phyloP scores from a whole-genome alignment of 805 yeast species.

The Saturnispora diversa region DNA sequence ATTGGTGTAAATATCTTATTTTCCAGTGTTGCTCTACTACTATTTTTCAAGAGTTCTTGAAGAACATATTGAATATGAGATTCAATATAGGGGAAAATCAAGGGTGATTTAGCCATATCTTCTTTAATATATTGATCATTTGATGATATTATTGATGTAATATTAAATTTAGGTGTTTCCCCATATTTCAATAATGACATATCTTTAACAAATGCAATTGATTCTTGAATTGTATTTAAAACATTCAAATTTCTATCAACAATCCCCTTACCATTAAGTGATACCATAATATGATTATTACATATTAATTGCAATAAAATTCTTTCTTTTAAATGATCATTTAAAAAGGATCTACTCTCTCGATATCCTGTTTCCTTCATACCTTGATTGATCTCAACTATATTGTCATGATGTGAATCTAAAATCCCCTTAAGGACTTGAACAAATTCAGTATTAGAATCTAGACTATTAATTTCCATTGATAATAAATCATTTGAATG shows the following conservation, averaged over 20 bases:
- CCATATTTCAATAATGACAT: slow-evolving; percentile 80
- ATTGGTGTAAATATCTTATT: slow-evolving; percentile 41
- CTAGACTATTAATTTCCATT: slow-evolving; percentile 35
- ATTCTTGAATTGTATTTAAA: slow-evolving; percentile 50
- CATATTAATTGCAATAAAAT: slow-evolving; percentile 82
- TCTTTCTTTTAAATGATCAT: slow-evolving; percentile 71
- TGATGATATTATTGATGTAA: slow-evolving; percentile 36
- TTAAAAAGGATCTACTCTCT: slow-evolving; percentile 42
- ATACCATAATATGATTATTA: slow-evolving; percentile 70
- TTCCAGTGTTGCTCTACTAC: slow-evolving; percentile 84
- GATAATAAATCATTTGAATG: slow-evolving; percentile 20
- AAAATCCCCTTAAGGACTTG: slow-evolving; percentile 50
- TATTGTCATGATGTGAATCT: slow-evolving; percentile 74
- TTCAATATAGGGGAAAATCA: slow-evolving; percentile 74
- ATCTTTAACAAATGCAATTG: slow-evolving; percentile 72
- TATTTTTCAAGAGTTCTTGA: slow-evolving; percentile 79
- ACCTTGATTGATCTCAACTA: slow-evolving; percentile 76
- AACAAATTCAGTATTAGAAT: slow-evolving; percentile 49
- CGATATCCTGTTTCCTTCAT: slow-evolving; percentile 36
- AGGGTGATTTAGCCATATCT: slow-evolving; percentile 13
- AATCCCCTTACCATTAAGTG: slow-evolving; percentile 44
- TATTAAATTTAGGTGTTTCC: slow-evolving; percentile 50
- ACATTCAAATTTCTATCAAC: slow-evolving; percentile 63
- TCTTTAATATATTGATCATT: slow-evolving; percentile 28
- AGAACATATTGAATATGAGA: slow-evolving; percentile 82